Evolutionary conservation across 1,284 basidiomycete species (phyloP).

Genomic region (Veloboletus limbatus): DNA sequence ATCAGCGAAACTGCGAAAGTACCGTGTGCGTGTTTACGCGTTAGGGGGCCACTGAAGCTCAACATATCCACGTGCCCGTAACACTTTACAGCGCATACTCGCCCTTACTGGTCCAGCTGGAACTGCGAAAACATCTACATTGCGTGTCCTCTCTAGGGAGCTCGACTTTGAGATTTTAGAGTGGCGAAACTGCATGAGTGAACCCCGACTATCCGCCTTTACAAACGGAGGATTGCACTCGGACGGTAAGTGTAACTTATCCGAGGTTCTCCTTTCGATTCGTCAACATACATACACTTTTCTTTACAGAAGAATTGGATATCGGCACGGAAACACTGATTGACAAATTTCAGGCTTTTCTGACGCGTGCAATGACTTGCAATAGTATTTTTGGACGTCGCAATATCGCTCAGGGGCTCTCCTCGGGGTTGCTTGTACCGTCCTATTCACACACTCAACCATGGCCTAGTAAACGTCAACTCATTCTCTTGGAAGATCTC

Average conservation of each 20-base stretch:
- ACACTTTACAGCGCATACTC: slow-evolving; percentile 65
- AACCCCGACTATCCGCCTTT: slow-evolving; percentile 25
- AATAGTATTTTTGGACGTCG: slow-evolving; percentile 47
- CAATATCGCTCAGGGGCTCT: slow-evolving; percentile 14
- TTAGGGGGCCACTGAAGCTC: neutral
- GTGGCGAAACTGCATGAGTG: slow-evolving; percentile 71
- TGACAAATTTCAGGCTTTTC: slow-evolving; percentile 76
- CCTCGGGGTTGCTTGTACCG: slow-evolving; percentile 8
- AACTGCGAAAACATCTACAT: slow-evolving; percentile 84
- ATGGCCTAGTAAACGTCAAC: slow-evolving; percentile 37
- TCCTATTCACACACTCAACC: slow-evolving; percentile 4
- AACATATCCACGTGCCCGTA: neutral
- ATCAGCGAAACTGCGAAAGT: slow-evolving; percentile 66
- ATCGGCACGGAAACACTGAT: slow-evolving; percentile 58
- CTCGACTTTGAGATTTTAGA: slow-evolving; percentile 82
- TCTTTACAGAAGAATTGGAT: slow-evolving; percentile 14
- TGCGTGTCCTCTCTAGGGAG: slow-evolving; percentile 74
- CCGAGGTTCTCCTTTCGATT: neutral
- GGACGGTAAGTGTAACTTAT: slow-evolving; percentile 9
- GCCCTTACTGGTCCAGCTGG: slow-evolving; percentile 89
- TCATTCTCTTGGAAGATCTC: slow-evolving; percentile 89
- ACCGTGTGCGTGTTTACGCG: slow-evolving; percentile 55
- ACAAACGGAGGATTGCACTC: slow-evolving; percentile 1
- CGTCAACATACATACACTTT: neutral
- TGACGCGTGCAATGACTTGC: slow-evolving; percentile 70